A percentile compares a stretch with the other conserved stretches of the same genome.
These are phyloP conservation scores for Alnus glutinosa DNA, from an alignment of 306 rosid species.

Conservation along the genomic window DNA sequence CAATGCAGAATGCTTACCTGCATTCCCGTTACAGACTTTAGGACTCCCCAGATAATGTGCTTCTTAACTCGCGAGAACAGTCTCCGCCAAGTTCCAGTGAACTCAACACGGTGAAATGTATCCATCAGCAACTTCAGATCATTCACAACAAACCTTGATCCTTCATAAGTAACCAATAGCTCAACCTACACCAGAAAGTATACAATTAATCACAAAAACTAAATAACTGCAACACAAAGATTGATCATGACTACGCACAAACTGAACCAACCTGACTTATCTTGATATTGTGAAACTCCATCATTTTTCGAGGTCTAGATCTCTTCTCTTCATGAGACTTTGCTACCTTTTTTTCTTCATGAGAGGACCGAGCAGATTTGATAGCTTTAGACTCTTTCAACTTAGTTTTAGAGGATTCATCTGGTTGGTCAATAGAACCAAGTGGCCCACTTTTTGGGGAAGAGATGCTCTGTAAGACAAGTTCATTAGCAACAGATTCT, in stretches of 20 bases:
- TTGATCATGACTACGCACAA: constrained; percentile 23
- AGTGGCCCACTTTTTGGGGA: constrained; percentile 57
- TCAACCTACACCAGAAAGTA: constrained; percentile 63
- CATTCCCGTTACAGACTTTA: constrained; percentile 99
- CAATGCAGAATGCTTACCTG: constrained; percentile 59
- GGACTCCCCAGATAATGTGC: constrained; percentile 98
- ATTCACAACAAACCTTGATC: constrained; percentile 91
- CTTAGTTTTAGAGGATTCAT: constrained; percentile 71
- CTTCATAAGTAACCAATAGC: constrained; percentile 86
- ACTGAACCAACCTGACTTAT: constrained; percentile 85
- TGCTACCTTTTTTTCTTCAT: constrained; percentile 82
- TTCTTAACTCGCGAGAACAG: constrained; percentile 95
- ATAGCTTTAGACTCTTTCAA: constrained; percentile 76
- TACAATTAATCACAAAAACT: constrained; percentile 19
- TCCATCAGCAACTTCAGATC: constrained; percentile 99
- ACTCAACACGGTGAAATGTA: constrained; percentile 86
- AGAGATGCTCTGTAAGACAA: constrained; percentile 87
- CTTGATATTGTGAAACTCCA: constrained; percentile 96
- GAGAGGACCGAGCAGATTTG: constrained; percentile 83
- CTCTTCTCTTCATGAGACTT: constrained; percentile 86
- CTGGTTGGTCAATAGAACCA: constrained; percentile 70
- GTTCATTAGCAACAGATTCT: constrained; percentile 94
- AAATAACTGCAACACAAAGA: constrained; percentile 12
- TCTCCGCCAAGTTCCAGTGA: constrained; percentile 96
- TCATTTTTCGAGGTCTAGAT: constrained; percentile 91